Percentiles rank a stretch among this genome's conserved stretches.
These are phyloP conservation scores for Phytophthora melonis DNA, from an alignment of 352 stramenopile species.

Conservation along the genomic window DNA sequence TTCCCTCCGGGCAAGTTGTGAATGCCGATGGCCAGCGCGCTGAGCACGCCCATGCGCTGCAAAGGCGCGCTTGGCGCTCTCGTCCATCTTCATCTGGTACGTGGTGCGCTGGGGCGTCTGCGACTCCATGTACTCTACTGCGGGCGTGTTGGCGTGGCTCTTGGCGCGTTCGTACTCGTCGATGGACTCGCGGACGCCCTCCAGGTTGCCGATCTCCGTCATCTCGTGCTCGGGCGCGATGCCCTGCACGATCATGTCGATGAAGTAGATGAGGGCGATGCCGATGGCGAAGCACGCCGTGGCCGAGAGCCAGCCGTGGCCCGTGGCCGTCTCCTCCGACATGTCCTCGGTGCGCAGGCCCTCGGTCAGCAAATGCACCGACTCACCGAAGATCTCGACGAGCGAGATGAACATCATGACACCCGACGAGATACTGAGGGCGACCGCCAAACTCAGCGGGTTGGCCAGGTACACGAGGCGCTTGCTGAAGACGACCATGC, in stretches of 20 bases:
- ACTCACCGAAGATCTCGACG: conserved; percentile 24
- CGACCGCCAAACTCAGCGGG: conserved; percentile 21
- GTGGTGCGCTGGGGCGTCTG: too few relatives aligned
- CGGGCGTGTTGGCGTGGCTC: conserved; percentile 3
- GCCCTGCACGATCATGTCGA: conserved; percentile 17
- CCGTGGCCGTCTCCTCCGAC: conserved; percentile 22
- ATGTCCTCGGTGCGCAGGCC: conserved; percentile 21
- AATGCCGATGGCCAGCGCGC: conserved; percentile 92
- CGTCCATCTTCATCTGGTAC: conserved; percentile 34
- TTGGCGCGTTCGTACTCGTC: conserved; percentile 23
- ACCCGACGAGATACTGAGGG: conserved; percentile 16
- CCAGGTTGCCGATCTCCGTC: conserved; percentile 37
- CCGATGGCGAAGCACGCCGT: conserved; percentile 20
- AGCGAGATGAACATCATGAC: conserved; percentile 12
- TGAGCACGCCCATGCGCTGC: conserved; percentile 89
- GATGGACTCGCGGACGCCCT: conserved; percentile 34
- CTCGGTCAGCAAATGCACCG: conserved; percentile 21
- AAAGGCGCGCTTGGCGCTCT: conserved; percentile 50
- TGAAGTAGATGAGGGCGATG: conserved; percentile 19
- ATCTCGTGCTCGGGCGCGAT: conserved; percentile 22
- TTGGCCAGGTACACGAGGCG: conserved; percentile 24
- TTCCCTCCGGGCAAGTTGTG: conserved; percentile 95
- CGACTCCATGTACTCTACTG: too few relatives aligned
- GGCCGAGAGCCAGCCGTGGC: conserved; percentile 16
- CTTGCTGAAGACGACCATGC: conserved; percentile 27